Base-by-base conservation (phyloP, 306 rosid genomes). In the Begonia peltatifolia region DNA sequence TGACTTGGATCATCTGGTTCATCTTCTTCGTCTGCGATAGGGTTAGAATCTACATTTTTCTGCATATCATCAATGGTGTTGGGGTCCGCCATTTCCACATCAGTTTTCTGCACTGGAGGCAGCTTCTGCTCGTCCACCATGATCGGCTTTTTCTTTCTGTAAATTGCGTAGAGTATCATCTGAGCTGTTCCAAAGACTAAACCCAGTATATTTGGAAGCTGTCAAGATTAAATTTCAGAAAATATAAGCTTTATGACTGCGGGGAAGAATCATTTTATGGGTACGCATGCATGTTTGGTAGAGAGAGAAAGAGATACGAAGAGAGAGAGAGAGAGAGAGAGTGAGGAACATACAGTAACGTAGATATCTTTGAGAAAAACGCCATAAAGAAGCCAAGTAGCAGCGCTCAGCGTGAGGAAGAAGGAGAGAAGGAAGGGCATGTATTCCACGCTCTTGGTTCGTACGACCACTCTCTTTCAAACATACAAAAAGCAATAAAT, bases 331-430 rank as follows among this genome's bases (percentile, higher is more conserved):
- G 30, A 44, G 48, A 14, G 41, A 9, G 36, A 47, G 14, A 41
- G 36, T 0, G 43, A 25, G 5, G 1, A 30, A 72, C 81, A 65
- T 72, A 88, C 97, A 12, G 99, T 95, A 43, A 90, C 79, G 62
- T 74, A 80, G 46, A 72, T 71, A 71, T 90, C 99, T 63, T 61
- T 67, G 79, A 86, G 80, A 47, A 83, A 54, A 60, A 86, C 67
- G 11, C 99, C 99, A 61, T 86, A 92, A 62, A 75, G 83, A 79
- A 92, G 84, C 99, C 99, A 86, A 76, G 62, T 75, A 42, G 83
- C 99, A 30, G 96, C 99, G 57, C 82, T 79, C 42, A 83, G 42
- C 56, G 99, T 92, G 20, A 92, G 68, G 68, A 74, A 92, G 69
- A 86, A 57, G 15, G 99, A 86, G 14, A 92, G 14, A 41, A 68